These are phyloP conservation scores for Zelopaecilomyces penicillatus DNA, from an alignment of 2,329 filamentous ascomycete genomes.

Conservation along the genomic window DNA sequence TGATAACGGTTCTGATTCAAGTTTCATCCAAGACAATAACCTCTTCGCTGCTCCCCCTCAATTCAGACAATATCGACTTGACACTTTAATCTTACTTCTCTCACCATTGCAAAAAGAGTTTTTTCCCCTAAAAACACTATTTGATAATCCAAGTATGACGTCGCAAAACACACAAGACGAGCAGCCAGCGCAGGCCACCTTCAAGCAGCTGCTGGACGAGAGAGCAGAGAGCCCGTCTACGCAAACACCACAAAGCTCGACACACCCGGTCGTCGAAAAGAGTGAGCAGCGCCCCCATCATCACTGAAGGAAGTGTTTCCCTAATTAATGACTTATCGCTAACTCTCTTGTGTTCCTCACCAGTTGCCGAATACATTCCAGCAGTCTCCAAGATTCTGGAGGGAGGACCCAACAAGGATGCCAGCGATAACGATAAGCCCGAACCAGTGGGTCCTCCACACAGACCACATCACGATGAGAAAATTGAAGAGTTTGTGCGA, in stretches of 20 bases:
- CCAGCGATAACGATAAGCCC: conserved; percentile 12
- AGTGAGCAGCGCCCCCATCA: conserved; percentile 18
- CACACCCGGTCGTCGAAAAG: conserved; percentile 34
- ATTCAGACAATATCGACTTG: no score
- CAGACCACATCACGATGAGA: conserved; percentile 36
- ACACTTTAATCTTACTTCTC: no score
- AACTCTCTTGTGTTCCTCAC: no score
- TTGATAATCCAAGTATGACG: no score
- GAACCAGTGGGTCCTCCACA: conserved; percentile 29
- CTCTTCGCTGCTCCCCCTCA: no score
- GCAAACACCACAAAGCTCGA: no score
- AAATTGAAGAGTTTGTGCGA: conserved; percentile 45
- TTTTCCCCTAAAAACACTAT: no score
- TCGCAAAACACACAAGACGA: not conserved
- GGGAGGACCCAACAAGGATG: conserved; percentile 20
- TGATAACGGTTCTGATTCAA: no score
- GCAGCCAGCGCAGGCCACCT: conserved; percentile 17
- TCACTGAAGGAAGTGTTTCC: no score
- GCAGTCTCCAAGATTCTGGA: conserved; percentile 32
- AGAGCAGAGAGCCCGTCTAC: conserved; percentile 19
- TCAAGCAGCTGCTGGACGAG: conserved; percentile 38
- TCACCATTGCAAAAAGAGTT: no score
- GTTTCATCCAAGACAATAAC: no score
- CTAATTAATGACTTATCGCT: no score
- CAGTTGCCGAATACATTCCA: conserved; percentile 37